A percentile compares a stretch with the other conserved stretches of the same genome.
These are phyloP conservation scores for Massarina eburnea DNA, from an alignment of 2,329 filamentous ascomycete genomes.

Conservation along the genomic window DNA sequence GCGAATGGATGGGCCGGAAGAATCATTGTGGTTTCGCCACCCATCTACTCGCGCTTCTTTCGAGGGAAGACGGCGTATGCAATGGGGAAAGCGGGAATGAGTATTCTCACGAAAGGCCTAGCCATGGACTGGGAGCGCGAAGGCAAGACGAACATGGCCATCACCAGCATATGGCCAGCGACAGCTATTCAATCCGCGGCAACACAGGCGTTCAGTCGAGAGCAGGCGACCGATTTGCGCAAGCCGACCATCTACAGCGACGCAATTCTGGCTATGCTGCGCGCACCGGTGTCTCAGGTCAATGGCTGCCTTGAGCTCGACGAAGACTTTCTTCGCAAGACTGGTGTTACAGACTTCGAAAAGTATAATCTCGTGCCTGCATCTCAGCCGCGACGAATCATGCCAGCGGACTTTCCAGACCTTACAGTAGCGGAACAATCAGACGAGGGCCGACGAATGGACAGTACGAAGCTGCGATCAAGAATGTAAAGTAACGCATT, in stretches of 20 bases:
- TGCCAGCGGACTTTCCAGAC: conserved; percentile 71
- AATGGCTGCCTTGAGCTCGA: conserved; percentile 75
- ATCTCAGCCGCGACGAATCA: conserved; percentile 68
- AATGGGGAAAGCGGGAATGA: conserved; percentile 77
- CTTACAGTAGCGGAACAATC: conserved; percentile 75
- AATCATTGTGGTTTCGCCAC: conserved; percentile 78
- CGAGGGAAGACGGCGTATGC: conserved; percentile 85
- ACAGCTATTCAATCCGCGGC: conserved; percentile 76
- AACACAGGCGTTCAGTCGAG: conserved; percentile 56
- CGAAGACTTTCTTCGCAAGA: conserved; percentile 74
- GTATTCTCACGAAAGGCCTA: conserved; percentile 75
- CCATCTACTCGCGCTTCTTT: conserved; percentile 84
- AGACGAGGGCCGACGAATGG: conserved; percentile 72
- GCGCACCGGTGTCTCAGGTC: conserved; percentile 59
- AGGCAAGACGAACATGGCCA: conserved; percentile 67
- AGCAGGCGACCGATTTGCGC: conserved; percentile 60
- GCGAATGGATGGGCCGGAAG: conserved; percentile 59
- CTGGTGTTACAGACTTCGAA: conserved; percentile 70
- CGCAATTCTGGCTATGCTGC: conserved; percentile 72
- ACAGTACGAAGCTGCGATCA: conserved; percentile 56
- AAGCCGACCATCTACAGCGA: conserved; percentile 75
- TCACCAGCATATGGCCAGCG: conserved; percentile 83
- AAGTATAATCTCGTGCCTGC: conserved; percentile 72
- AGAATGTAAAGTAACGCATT: conserved; percentile 1
- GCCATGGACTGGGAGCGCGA: conserved; percentile 79